Evolutionary conservation across 2,329 filamentous ascomycete species (phyloP).

Genomic region (Aspergillus cejpii): DNA sequence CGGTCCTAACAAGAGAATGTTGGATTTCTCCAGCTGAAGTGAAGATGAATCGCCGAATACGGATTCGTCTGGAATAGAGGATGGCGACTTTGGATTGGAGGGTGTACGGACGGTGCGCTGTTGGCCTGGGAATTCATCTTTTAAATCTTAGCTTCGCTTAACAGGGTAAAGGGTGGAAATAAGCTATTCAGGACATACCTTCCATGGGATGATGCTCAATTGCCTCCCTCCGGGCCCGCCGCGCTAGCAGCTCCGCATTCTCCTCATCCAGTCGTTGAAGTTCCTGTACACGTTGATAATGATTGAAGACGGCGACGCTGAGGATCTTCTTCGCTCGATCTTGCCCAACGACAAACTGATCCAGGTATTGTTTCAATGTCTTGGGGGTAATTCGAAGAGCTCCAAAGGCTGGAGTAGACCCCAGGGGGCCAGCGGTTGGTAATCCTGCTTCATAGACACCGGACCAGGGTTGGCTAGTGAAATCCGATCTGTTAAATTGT

Average conservation of each 20-base stretch:
- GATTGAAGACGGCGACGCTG: conserved; percentile 89
- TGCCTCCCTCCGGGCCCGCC: conserved; percentile 64
- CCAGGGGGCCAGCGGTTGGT: conserved; percentile 58
- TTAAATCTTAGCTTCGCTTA: conserved; percentile 6
- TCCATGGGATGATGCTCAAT: conserved; percentile 67
- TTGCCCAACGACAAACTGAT: conserved; percentile 94
- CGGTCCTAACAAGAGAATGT: conserved; percentile 81
- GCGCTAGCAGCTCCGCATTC: conserved; percentile 64
- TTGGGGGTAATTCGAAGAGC: conserved; percentile 55
- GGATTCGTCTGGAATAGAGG: conserved; percentile 29
- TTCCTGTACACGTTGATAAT: conserved; percentile 82
- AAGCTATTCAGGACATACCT: conserved; percentile 46
- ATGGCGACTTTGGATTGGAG: conserved; percentile 22
- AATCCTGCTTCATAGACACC: conserved; percentile 57
- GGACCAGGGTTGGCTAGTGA: conserved; percentile 56
- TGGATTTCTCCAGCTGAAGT: conserved; percentile 88
- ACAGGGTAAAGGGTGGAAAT: conserved; percentile 1
- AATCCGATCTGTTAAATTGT: conserved; percentile 56
- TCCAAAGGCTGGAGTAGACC: conserved; percentile 52
- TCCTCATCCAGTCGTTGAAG: conserved; percentile 70
- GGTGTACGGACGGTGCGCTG: conserved; percentile 45
- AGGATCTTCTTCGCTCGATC: conserved; percentile 87
- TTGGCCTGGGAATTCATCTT: conserved; percentile 59
- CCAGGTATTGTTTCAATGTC: conserved; percentile 77
- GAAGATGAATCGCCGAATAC: conserved; percentile 50